Conservation (phyloP, 139 green algal species). For the Asterochloris erici region DNA sequence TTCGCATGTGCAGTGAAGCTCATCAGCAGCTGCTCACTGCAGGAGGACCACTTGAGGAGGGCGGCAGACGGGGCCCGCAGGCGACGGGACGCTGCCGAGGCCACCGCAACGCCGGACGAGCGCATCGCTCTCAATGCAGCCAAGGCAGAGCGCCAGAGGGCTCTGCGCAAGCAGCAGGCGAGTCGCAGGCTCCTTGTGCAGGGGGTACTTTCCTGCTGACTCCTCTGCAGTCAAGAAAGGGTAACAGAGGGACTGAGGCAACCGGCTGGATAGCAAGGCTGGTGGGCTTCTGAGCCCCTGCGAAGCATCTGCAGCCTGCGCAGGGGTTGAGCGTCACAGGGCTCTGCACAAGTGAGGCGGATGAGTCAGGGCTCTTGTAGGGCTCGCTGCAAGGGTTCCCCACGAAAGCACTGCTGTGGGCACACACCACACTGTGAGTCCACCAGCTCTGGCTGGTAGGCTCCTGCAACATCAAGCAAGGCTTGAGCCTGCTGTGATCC, state of each 20-base stretch:
- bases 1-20: background rate
- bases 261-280: background rate
- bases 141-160: slow-evolving; percentile 36
- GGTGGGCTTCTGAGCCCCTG: background rate
- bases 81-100: slow-evolving; percentile 44
- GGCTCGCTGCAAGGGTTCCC: too few relatives aligned
- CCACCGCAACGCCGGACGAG: slow-evolving; percentile 42
- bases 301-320: background rate
- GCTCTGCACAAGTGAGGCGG: background rate
- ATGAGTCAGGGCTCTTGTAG: background rate
- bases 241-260: background rate
- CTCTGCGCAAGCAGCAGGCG: slow-evolving; percentile 47
- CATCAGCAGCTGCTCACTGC: background rate
- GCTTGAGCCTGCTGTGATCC: background rate
- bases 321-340: background rate
- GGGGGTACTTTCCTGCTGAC: background rate
- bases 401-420: too few relatives aligned
- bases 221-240: background rate
- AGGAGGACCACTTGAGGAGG: slow-evolving; percentile 55
- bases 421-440: too few relatives aligned
- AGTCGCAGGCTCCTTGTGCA: background rate
- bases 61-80: slow-evolving; percentile 27
- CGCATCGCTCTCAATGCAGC: slow-evolving; percentile 47
- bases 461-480: background rate
- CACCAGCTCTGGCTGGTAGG: too few relatives aligned